Evolutionary conservation across 805 yeast species (phyloP), one percentile per base, ranked within the genome.

Genomic region (Schwanniomyces yamadae): DNA sequence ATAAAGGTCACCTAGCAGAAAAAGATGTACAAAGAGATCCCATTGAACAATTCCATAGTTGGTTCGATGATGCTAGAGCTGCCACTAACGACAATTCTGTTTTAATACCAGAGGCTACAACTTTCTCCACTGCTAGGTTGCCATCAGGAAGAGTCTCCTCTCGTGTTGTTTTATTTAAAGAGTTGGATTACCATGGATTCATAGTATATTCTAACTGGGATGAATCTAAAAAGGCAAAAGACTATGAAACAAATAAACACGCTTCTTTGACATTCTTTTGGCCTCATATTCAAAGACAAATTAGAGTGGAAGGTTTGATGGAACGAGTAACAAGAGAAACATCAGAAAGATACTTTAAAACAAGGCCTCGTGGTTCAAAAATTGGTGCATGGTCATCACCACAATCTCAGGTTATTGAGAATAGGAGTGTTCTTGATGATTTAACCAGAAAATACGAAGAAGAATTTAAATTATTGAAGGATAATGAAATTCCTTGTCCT

Each of bases 341-440:
- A 20, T 77, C 87, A 5, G 79, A 82, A 48, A 70, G 82, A 32
- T 93, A 93, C 62, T 93, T 78, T 62, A 73, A 77, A 34, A 83
- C 95, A 0, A 75, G 99, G 55, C 99, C 99, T 24, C 72, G 95
- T 40, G 97, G 95, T 5, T 84, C 95, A 20, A 81, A 84, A 55
- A 80, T 93, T 42, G 98, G 99, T 20, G 99, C 99, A 0, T 90
- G 96, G 95, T 84, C 97, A 0, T 82, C 95, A 19, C 95, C 95
- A 4, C 99, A 93, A 68, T 78, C 90, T 22, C 70, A 75, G 36
- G 71, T 68, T 3, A 69, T 90, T 23, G 50, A 55, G 10, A 59
- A 67, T 28, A 71, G 96, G 44, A 75, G 75, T 11, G 84, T 77
- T 48, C 75, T 91, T 41, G 84, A 89, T 23, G 51, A 55, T 0